Base-by-base conservation (phyloP, 78 protist genomes). In the Dictyostelium purpureum region DNA sequence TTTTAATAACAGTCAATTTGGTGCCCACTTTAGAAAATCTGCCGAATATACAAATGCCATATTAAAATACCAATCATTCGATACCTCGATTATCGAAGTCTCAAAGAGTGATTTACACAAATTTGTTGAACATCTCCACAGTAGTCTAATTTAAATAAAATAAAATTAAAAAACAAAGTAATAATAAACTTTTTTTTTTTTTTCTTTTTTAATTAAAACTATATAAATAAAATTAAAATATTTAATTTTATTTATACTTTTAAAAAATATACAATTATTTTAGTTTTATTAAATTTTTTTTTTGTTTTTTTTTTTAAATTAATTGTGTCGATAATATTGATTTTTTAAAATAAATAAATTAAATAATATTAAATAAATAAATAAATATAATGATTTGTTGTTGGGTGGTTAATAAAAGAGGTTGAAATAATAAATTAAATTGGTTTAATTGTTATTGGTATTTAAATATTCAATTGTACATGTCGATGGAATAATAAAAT, bases 1-100 rank as follows among this genome's bases (percentile, higher is more conserved):
- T n/a, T n/a, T n/a, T n/a, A n/a, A n/a, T n/a, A n/a, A n/a, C n/a
- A 90, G 79, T 57, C 24, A 37, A 78, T 92, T 92, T 74, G 93
- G 95, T 61, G 61, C 38, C 24, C 12, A 73, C n/a, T 88, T 92
- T 61, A 54, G 56, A 74, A 77, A 61, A 40, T 90, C 92, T n/a
- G 95, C 93, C 0, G 63, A 59, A 21, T 24, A 38, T 11, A 88
- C 93, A 21, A 47, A 66, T 43, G 87, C 88, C 2, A 18, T 65
- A 18, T 19, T 74, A 1, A 92, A 92, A 66, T 69, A 75, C 31
- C 89, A 92, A 49, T 65, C 89, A 28, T 92, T 92, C 40, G 95
- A 92, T 42, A 76, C 95, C 28, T 57, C 93, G 7, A 71, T 87
- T 31, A 33, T 92, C 21, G 95, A 92, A 42, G 63, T 92, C 49